Evolutionary conservation across 2,329 filamentous ascomycete genomes (phyloP), one percentile per base, ranked within the genome.

Genomic region (Fonsecaea erecta): DNA sequence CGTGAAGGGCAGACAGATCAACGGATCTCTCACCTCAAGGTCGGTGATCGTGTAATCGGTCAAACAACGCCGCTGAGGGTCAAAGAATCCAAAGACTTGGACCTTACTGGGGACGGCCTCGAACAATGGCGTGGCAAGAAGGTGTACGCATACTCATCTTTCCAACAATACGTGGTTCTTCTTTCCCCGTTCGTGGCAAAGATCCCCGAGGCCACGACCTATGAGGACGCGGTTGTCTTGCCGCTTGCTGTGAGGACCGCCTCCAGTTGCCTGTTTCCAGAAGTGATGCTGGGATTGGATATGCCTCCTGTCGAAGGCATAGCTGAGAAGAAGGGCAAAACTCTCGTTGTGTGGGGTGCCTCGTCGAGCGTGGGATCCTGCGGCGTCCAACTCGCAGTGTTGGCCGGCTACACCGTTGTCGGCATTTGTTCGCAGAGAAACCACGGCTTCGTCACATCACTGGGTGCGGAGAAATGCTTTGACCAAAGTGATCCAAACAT

Each of bases 31-130:
- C 75, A 80, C 7, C 78, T 82, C 68, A 74, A 78, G 61, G 75
- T 77, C 18, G 81, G 81, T 2, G 77, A 82, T 65, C 77, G 81
- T 32, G 80, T 83, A 2, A 72, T 80, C 32, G 81, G 70, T 3
- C 60, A 64, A 6, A 66, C 71, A n/a, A n/a, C 26, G 21, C 57
- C 57, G 4, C 30, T 35, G 3, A 9, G 30, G 6, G 11, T 32
- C 26, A 60, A 60, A 34, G 43, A 60, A 3, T 32, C n/a, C 28
- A 60, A 30, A 28, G 57, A 60, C 30, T 21, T 26, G 26, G 57
- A 52, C 21, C 28, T 52, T 18, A 24, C 6, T 37, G 28, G 1
- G 28, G 28, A 34, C 18, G 53, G 26, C 32, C 53, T 55, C 28
- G 28, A 34, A 30, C 28, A 46, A 18, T 60, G 57, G 57, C 40